These are phyloP conservation scores for Pseudotsuga menziesii DNA, from an alignment of 75 land plant species.

Conservation along the genomic window DNA sequence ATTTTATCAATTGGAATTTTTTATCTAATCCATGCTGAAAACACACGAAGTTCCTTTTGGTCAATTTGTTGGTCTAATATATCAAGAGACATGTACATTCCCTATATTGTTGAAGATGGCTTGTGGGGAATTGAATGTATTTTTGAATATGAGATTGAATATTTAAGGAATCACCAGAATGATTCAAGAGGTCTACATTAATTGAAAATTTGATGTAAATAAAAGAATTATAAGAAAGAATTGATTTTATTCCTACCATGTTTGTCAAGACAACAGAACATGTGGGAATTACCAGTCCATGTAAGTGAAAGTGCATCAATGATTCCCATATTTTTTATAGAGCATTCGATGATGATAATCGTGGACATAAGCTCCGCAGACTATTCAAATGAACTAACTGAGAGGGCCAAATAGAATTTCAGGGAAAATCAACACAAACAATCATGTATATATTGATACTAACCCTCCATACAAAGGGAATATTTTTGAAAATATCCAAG, in stretches of 20 bases:
- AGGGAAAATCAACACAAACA: constrained; percentile 4
- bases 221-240: neutral
- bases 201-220: neutral
- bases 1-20: neutral
- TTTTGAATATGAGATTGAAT: neutral
- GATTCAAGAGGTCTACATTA: neutral
- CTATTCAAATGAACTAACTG: constrained; percentile 5
- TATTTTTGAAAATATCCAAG: constrained; percentile 94
- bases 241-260: neutral
- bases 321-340: constrained; percentile 97
- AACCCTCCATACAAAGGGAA: constrained; percentile 96
- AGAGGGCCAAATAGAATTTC: neutral
- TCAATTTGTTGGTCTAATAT: neutral
- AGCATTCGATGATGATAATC: constrained; percentile 98
- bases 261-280: neutral
- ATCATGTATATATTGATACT: constrained; percentile 12
- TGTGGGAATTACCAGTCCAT: constrained; percentile 81
- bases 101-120: neutral
- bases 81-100: neutral
- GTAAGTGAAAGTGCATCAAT: constrained; percentile 93
- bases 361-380: constrained; percentile 88
- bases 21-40: constrained; percentile 5
- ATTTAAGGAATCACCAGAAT: neutral
- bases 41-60: neutral
- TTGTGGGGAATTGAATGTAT: neutral